Evolutionary conservation across 305 asterid species (phyloP).

Genomic region (Coffea humblotiana): DNA sequence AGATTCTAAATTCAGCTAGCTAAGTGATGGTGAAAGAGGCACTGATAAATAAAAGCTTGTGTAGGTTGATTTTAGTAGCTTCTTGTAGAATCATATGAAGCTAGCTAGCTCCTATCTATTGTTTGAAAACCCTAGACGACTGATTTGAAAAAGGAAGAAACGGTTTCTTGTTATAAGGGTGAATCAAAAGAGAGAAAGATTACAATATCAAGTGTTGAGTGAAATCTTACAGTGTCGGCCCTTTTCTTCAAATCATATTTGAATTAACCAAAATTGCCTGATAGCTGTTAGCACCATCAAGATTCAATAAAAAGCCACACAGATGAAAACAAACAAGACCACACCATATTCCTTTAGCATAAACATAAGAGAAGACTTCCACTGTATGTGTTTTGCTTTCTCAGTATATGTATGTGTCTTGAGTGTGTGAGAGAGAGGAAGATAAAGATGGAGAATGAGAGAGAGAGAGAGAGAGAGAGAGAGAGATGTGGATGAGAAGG

Average conservation of each 20-base stretch:
- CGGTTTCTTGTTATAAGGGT: not conserved
- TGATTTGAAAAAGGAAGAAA: constrained; percentile 15
- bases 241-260: constrained; percentile 24
- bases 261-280: constrained; percentile 53
- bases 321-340: constrained; percentile 42
- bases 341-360: constrained; percentile 17
- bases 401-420: not conserved
- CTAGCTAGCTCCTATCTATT: constrained; percentile 2
- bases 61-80: not conserved
- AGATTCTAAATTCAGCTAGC: constrained; percentile 18
- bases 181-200: constrained; percentile 10
- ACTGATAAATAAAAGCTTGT: not conserved
- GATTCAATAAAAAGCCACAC: constrained; percentile 61
- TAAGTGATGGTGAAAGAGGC: not conserved
- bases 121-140: constrained; percentile 19
- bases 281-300: constrained; percentile 54
- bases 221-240: constrained; percentile 18
- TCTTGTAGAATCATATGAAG: constrained; percentile 17
- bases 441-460: constrained; percentile 31
- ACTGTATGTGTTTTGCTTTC: not conserved
- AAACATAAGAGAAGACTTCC: constrained; percentile 11
- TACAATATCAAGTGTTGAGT: constrained; percentile 13
- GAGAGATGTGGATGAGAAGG: constrained; percentile 70
- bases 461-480: constrained; percentile 36
- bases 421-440: constrained; percentile 7